These are phyloP conservation scores for Capsella bursapastoris DNA, from an alignment of 345 rosid species.

Conservation along the genomic window DNA sequence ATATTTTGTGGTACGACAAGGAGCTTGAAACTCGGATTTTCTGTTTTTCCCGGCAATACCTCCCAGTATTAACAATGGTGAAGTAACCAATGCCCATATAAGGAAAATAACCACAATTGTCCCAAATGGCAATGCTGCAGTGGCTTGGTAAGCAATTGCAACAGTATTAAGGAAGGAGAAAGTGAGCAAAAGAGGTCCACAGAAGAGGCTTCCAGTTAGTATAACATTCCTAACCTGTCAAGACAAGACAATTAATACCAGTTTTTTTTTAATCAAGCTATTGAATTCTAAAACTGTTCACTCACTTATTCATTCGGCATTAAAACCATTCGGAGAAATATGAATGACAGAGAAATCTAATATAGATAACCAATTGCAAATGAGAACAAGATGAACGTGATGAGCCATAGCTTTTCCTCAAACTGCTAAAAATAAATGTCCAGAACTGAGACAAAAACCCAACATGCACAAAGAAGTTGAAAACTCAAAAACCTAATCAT, in stretches of 20 bases:
- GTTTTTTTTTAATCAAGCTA: background rate
- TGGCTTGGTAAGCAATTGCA: slow-evolving; percentile 58
- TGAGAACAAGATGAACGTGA: background rate
- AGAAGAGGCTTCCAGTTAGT: slow-evolving; percentile 61
- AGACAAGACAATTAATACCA: slow-evolving; percentile 12
- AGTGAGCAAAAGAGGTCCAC: slow-evolving; percentile 59
- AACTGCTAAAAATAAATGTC: background rate
- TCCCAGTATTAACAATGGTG: slow-evolving; percentile 56
- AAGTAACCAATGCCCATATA: slow-evolving; percentile 63
- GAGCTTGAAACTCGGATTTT: slow-evolving; percentile 67
- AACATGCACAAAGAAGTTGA: background rate
- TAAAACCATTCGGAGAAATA: slow-evolving; percentile 1
- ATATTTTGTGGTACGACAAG: slow-evolving; percentile 60
- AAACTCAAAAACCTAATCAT: background rate
- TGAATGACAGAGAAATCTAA: background rate
- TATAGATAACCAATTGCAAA: background rate
- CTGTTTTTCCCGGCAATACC: slow-evolving; percentile 64
- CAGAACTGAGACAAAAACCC: slow-evolving; percentile 11
- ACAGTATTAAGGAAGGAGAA: slow-evolving; percentile 66
- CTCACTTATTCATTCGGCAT: background rate
- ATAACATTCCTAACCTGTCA: slow-evolving; percentile 61
- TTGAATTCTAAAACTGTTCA: background rate
- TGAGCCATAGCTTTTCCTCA: background rate
- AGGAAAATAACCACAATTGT: slow-evolving; percentile 62
- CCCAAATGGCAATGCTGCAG: slow-evolving; percentile 62